phyloP scores from a whole-genome alignment of 345 rosid species.

The Eucalyptus brandiana region DNA sequence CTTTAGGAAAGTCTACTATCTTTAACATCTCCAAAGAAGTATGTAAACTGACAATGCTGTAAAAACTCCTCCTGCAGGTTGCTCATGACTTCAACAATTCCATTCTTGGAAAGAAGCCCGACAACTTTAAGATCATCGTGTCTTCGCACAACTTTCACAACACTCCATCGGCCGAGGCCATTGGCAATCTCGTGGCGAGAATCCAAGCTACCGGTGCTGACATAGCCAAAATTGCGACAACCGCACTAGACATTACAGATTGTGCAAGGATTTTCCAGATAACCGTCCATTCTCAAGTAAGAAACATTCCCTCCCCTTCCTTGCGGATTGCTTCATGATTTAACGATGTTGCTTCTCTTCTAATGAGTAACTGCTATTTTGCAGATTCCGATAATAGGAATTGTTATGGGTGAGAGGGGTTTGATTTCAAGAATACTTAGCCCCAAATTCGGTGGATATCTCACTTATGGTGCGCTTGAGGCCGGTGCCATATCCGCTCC shows the following conservation, averaged over 20 bases:
- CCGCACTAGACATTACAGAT: conserved; percentile 25
- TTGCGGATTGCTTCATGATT: background rate
- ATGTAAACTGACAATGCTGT: background rate
- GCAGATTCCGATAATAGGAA: conserved; percentile 20
- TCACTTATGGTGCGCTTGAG: conserved; percentile 32
- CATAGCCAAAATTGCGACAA: conserved; percentile 24
- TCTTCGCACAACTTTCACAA: conserved; percentile 34
- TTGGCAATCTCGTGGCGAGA: conserved; percentile 20
- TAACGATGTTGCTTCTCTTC: background rate
- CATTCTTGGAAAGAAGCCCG: conserved; percentile 17
- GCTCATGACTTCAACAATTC: conserved; percentile 31
- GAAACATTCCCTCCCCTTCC: background rate
- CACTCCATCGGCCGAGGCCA: conserved; percentile 23
- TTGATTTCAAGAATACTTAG: conserved; percentile 17
- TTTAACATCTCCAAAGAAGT: background rate
- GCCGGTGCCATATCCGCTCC: conserved; percentile 23
- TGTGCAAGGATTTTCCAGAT: conserved; percentile 23
- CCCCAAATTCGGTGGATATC: conserved; percentile 28
- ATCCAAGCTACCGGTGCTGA: conserved; percentile 33
- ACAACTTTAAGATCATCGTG: conserved; percentile 24
- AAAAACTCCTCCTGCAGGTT: conserved; percentile 6
- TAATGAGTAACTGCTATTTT: background rate
- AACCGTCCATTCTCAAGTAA: conserved; percentile 22
- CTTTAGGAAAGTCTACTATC: background rate
- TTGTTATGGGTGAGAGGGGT: conserved; percentile 28